These are phyloP conservation scores for Zygoascus flipseniorum DNA, from an alignment of 805 yeast species.

Conservation along the genomic window DNA sequence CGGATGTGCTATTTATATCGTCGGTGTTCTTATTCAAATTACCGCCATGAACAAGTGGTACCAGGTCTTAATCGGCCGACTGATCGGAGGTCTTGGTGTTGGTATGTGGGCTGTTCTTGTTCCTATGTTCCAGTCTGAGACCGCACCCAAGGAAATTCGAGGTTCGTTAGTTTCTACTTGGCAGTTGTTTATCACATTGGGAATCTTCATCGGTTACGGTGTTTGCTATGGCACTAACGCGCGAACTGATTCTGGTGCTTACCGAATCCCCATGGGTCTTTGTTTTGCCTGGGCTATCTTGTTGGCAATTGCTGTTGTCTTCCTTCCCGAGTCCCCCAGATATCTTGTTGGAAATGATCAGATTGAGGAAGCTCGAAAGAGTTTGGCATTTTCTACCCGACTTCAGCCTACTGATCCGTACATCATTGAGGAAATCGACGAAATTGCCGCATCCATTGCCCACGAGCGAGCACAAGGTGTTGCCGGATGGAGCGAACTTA, in stretches of 20 bases:
- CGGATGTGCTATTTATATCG: conserved; percentile 40
- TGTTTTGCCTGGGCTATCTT: conserved; percentile 62
- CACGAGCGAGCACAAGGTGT: conserved; percentile 42
- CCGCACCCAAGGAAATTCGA: conserved; percentile 71
- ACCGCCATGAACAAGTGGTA: conserved; percentile 32
- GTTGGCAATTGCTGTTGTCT: conserved; percentile 50
- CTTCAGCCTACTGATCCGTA: conserved; percentile 26
- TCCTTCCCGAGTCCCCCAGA: conserved; percentile 73
- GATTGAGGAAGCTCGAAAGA: conserved; percentile 47
- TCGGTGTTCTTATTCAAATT: conserved; percentile 46
- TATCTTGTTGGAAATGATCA: conserved; percentile 50
- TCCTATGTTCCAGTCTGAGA: conserved; percentile 72
- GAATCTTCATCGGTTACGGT: conserved; percentile 60
- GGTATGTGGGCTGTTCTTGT: conserved; percentile 71
- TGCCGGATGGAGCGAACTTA: conserved; percentile 43
- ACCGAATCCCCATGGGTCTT: conserved; percentile 69
- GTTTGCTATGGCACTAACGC: conserved; percentile 60
- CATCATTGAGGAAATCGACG: conserved; percentile 29
- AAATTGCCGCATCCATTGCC: conserved; percentile 38
- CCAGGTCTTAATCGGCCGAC: conserved; percentile 58
- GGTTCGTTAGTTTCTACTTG: conserved; percentile 73
- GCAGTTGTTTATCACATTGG: conserved; percentile 68
- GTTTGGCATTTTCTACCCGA: conserved; percentile 41
- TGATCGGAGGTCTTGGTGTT: conserved; percentile 66
- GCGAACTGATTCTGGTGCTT: conserved; percentile 39